Evolutionary conservation across 164 flowering plant species (phyloP).

Genomic region (Nymphaea thermarum): DNA sequence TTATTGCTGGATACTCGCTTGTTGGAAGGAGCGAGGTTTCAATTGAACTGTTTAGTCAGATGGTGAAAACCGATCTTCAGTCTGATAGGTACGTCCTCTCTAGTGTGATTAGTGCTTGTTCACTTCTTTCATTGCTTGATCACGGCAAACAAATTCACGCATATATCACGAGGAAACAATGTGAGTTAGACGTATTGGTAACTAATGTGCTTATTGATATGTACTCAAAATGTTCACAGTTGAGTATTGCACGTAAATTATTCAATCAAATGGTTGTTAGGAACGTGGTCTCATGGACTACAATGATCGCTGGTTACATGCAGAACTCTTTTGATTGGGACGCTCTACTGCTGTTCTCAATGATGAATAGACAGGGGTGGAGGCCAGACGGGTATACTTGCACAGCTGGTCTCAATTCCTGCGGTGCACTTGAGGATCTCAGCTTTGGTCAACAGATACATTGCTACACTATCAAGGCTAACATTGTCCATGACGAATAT

Average conservation of each 20-base stretch:
- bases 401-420: conserved; percentile 52
- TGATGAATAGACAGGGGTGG: conserved; percentile 38
- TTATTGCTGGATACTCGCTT: conserved; percentile 43
- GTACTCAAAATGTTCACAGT: conserved; percentile 39
- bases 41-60: conserved; percentile 31
- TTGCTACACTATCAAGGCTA: conserved; percentile 41
- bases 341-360: conserved; percentile 37
- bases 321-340: conserved; percentile 45
- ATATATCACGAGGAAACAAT: conserved; percentile 37
- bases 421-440: conserved; percentile 52
- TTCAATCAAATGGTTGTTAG: conserved; percentile 38
- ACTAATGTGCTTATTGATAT: conserved; percentile 48
- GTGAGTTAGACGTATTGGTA: conserved; percentile 37
- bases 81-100: conserved; percentile 55
- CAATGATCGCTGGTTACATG: conserved; percentile 70
- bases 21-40: conserved; percentile 38
- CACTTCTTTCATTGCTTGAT: conserved; percentile 31
- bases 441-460: conserved; percentile 54
- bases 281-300: conserved; percentile 61
- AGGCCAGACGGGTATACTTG: conserved; percentile 57
- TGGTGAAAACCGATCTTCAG: conserved; percentile 28
- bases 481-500: conserved; percentile 43
- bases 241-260: conserved; percentile 21
- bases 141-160: conserved; percentile 65
- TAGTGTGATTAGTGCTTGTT: conserved; percentile 51